Evolutionary conservation across 2,329 filamentous ascomycete species (phyloP).

Genomic region (Scleromitrula shiraiana): DNA sequence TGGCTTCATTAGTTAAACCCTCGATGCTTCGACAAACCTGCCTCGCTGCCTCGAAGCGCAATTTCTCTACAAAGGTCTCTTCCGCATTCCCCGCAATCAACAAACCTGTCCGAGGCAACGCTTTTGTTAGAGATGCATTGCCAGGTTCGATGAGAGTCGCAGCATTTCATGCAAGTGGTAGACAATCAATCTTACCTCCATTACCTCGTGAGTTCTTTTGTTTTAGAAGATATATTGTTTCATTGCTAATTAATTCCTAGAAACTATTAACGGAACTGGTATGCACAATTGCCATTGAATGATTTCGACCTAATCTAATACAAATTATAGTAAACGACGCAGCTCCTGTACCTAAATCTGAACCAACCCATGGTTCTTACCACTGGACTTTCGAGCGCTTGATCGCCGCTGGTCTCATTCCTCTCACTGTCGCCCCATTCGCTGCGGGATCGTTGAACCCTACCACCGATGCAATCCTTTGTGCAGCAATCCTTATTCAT

Average conservation of each 20-base stretch:
- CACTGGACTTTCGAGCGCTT: constrained; percentile 97
- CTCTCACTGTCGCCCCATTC: constrained; percentile 84
- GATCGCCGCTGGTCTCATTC: constrained; percentile 72
- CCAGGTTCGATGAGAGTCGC: constrained; percentile 47
- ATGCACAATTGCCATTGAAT: constrained; percentile 30
- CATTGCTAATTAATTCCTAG: constrained; percentile 44
- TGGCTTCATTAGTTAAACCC: constrained; percentile 46
- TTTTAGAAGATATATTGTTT: background rate
- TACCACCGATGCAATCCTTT: constrained; percentile 75
- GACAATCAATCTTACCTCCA: constrained; percentile 70
- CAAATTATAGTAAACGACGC: constrained; percentile 69
- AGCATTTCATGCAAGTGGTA: constrained; percentile 79
- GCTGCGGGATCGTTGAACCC: constrained; percentile 88
- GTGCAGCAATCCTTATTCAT: constrained; percentile 77
- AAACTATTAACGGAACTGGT: constrained; percentile 69
- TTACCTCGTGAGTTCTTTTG: constrained; percentile 66
- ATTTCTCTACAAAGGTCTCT: constrained; percentile 35
- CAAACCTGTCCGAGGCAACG: constrained; percentile 24
- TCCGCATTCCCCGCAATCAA: constrained; percentile 28
- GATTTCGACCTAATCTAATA: constrained; percentile 18
- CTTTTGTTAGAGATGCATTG: constrained; percentile 35
- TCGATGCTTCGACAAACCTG: constrained; percentile 40
- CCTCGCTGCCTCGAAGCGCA: constrained; percentile 35
- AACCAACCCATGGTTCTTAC: constrained; percentile 83
- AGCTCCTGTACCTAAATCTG: constrained; percentile 61